Conservation (phyloP, 345 rosid species). For the Corymbia maculata region DNA sequence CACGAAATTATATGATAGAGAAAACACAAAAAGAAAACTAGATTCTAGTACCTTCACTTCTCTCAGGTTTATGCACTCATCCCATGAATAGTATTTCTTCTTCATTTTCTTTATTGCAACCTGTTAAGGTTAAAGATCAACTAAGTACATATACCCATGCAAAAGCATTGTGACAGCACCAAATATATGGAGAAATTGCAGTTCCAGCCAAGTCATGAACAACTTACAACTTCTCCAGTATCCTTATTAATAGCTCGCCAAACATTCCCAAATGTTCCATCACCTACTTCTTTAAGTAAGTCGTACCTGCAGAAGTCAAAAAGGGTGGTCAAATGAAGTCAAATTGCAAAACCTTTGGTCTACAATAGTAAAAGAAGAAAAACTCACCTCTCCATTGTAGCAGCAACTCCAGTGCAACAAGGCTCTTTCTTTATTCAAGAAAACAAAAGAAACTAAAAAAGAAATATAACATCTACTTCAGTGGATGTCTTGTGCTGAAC, state of each 20-base stretch:
- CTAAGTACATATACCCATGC: not conserved
- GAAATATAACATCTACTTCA: not conserved
- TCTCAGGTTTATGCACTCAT: slow-evolving; percentile 60
- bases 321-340: not conserved
- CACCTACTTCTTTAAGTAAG: slow-evolving; percentile 71
- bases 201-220: not conserved
- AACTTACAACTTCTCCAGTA: slow-evolving; percentile 77
- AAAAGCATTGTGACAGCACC: not conserved
- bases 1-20: not conserved
- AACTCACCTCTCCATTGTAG: slow-evolving; percentile 2
- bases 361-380: not conserved
- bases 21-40: not conserved
- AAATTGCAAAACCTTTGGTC: not conserved
- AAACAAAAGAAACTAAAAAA: not conserved
- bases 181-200: not conserved
- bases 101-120: slow-evolving; percentile 94
- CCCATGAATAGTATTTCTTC: slow-evolving; percentile 34
- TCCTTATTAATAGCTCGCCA: slow-evolving; percentile 69
- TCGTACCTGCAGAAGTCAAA: not conserved
- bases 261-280: slow-evolving; percentile 89
- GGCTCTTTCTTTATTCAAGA: slow-evolving; percentile 4
- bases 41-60: slow-evolving; percentile 70
- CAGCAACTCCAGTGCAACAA: not conserved
- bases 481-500: not conserved
- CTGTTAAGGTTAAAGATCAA: slow-evolving; percentile 13